phyloP scores from a whole-genome alignment of 768 basidiomycete species.

The Antrodiella citrinella region DNA sequence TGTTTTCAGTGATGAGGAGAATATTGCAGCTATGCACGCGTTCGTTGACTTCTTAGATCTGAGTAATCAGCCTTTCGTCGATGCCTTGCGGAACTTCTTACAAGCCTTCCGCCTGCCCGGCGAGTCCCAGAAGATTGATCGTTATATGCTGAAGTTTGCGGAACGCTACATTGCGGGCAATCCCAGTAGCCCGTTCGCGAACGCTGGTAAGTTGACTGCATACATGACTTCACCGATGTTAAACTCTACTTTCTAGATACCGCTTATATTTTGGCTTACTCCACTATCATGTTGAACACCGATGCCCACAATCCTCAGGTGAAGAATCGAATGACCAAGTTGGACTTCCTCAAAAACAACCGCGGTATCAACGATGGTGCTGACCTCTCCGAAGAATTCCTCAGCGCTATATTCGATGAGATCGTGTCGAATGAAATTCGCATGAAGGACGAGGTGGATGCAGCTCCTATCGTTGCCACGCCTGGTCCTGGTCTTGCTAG shows the following conservation, averaged over 20 bases:
- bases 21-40: slow-evolving; percentile 93
- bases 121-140: slow-evolving; percentile 97
- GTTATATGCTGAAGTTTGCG: slow-evolving; percentile 98
- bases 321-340: slow-evolving; percentile 89
- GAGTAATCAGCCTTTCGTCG: slow-evolving; percentile 70
- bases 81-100: slow-evolving; percentile 82
- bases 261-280: slow-evolving; percentile 92
- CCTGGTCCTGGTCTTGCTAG: slow-evolving; percentile 68
- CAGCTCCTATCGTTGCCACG: slow-evolving; percentile 33
- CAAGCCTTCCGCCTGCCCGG: slow-evolving; percentile 97
- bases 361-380: slow-evolving; percentile 90
- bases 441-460: slow-evolving; percentile 96
- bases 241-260: slow-evolving; percentile 39
- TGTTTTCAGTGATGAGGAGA: slow-evolving; percentile 65
- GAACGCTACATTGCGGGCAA: slow-evolving; percentile 93
- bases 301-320: slow-evolving; percentile 94
- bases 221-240: background rate
- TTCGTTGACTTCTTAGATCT: slow-evolving; percentile 94
- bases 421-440: slow-evolving; percentile 89
- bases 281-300: slow-evolving; percentile 93
- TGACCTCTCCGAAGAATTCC: slow-evolving; percentile 81
- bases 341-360: slow-evolving; percentile 91
- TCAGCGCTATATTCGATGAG: slow-evolving; percentile 79
- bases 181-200: slow-evolving; percentile 76
- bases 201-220: slow-evolving; percentile 62